A percentile compares a stretch with the other conserved stretches of the same genome.
Evolutionary conservation across 164 flowering plant species (phyloP).

Genomic region (Vitis rotundifolia): DNA sequence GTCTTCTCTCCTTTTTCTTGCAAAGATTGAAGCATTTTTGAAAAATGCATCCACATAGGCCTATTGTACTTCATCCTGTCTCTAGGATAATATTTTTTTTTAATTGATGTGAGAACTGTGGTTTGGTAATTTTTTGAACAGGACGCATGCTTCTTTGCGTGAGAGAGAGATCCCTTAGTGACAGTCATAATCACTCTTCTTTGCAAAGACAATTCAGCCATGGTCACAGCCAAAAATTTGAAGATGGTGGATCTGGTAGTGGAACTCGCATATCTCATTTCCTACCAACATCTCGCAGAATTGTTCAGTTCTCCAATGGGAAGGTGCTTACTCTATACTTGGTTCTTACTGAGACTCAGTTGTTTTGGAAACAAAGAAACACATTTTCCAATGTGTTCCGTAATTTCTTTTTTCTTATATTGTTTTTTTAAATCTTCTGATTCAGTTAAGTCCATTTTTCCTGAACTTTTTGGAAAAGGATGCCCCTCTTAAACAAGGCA

Average conservation of each 20-base stretch:
- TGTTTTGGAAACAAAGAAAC: background rate
- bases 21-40: too few relatives aligned
- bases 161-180: constrained; percentile 78
- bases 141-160: constrained; percentile 99
- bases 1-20: too few relatives aligned
- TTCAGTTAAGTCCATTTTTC: background rate
- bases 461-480: too few relatives aligned
- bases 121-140: constrained; percentile 24
- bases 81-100: background rate
- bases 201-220: constrained; percentile 96
- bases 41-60: too few relatives aligned
- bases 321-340: constrained; percentile 44
- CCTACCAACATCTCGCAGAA: constrained; percentile 92
- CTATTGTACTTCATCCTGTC: too few relatives aligned
- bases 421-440: background rate
- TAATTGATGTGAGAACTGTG: background rate
- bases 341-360: background rate
- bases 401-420: background rate
- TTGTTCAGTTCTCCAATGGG: constrained; percentile 97
- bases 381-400: background rate
- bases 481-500: too few relatives aligned
- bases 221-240: constrained; percentile 81
- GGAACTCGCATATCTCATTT: constrained; percentile 91
- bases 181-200: constrained; percentile 70
- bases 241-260: constrained; percentile 74